Evolutionary conservation across 2,329 filamentous ascomycete genomes (phyloP), one percentile per base, ranked within the genome.

Genomic region (Microsporum ferrugineum): DNA sequence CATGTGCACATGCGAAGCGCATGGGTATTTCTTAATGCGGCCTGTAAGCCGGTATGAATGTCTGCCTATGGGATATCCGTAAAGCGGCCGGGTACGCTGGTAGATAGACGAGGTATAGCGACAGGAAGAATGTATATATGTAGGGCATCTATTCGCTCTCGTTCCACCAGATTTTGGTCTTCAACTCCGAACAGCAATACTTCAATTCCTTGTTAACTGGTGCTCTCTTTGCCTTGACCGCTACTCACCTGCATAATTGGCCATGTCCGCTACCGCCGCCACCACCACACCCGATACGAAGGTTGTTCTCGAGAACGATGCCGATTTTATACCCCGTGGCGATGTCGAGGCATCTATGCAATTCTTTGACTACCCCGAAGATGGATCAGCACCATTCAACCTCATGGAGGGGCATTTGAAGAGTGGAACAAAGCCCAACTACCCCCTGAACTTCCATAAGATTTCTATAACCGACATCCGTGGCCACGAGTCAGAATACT

Each of bases 391-490:
- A 33, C 86, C 87, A 29, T 87, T 81, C 77, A 84, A 86, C 75
- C 84, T 84, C 71, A 85, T 90, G 67, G 84, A 88, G 65, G 71
- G 76, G 6, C 83, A 83, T 0, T 83, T 86, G 0, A 72, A 79
- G 1, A 86, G 84, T 62, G 69, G 80, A 31, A 84, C 84, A 0
- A 80, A 84, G 68, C 80, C 80, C 65, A 95, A 95, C 79, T 88
- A 83, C 73, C 73, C 73, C 59, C 74, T 79, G 62, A 67, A 73
- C 45, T 51, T 71, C 6, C 78, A 83, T 27, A 70, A 78, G 2
- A 82, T 89, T 34, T 69, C 71, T 3, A 81, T 96, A 68, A 76
- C 80, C 63, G 91, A 96, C 75, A 80, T 91, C 67, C 88, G 91
- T 59, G 87, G 86, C 58, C 78, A 77, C 58, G 89, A 94, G 70